A percentile compares a stretch with the other conserved stretches of the same genome.
These are phyloP conservation scores for Asparagopsis taxiformis DNA, from an alignment of 31 red algal genomes.

Conservation along the genomic window DNA sequence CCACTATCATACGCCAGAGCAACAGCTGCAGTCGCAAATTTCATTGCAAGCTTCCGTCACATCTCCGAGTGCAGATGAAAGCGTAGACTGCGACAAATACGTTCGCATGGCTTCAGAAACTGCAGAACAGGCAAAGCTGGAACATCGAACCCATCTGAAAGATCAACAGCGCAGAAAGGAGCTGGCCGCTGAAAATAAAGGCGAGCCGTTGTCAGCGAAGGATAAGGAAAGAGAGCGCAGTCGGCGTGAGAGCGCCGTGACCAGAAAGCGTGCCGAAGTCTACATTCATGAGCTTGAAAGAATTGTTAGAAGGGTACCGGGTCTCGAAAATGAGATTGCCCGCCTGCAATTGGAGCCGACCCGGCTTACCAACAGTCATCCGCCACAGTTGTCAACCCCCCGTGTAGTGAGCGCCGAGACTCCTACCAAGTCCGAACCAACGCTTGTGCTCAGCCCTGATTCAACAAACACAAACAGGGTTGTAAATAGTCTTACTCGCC, in stretches of 20 bases:
- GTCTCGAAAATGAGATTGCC: not conserved
- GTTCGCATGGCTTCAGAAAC: not conserved
- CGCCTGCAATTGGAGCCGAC: not conserved
- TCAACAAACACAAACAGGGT: no score
- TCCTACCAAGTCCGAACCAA: no score
- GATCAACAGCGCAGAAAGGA: conserved; percentile 7
- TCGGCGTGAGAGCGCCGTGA: conserved; percentile 17
- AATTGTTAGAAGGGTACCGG: conserved; percentile 1
- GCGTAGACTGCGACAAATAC: not conserved
- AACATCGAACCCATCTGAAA: not conserved
- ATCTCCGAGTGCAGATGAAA: no score
- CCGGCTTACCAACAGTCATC: no score
- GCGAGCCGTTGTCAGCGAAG: not conserved
- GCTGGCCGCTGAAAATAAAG: not conserved
- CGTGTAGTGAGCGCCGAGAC: no score
- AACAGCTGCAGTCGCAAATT: no score
- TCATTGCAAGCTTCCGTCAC: no score
- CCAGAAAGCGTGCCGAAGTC: conserved; percentile 15
- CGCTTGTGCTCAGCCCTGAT: no score
- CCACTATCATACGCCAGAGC: no score
- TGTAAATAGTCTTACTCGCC: no score
- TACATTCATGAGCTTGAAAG: conserved; percentile 15
- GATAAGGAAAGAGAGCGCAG: conserved; percentile 14
- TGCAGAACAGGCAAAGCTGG: conserved; percentile 21
- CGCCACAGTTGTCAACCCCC: no score